Base-by-base conservation (phyloP, 768 basidiomycete species). In the Tylopilus subfusipes region DNA sequence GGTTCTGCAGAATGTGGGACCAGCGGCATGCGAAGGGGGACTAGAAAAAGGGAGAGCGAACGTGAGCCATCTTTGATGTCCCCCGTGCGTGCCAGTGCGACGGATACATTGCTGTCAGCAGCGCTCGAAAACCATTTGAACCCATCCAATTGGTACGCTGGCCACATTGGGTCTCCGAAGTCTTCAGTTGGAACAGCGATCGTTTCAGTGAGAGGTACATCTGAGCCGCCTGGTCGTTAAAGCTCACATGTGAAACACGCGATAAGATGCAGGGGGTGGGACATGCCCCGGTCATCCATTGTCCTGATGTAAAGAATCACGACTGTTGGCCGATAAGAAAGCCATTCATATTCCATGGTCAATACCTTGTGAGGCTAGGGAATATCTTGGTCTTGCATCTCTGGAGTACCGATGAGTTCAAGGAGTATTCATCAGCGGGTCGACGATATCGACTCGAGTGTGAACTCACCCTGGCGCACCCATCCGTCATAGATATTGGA, bases 91-190 rank as follows among this genome's bases (percentile, higher is more conserved):
- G 87, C 90, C 6, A 91, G 73, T 1, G 86, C 87, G 24, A 91
- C 75, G 0, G 87, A 79, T 10, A 90, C 73, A 55, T 91, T 75
- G 57, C 85, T 82, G 60, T 91, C 90, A 0, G 88, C 88, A 2
- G 90, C 90, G 60, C 86, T 88, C 16, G 88, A 89, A 68, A 90
- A 90, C 88, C 88, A 90, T 71, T 90, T 90, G 67, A 90, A 81
- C 4, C 88, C 87, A 58, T 89, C 73, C 21, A 90, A 67, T 19
- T 63, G 72, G 65, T 86, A 87, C 46, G 75, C 69, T 3, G 78
- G 72, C 19, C 85, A 85, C 52, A 80, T 73, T 7, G 39, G 50
- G 52, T 73, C 65, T 2, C 54, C 56, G 33, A 71, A 59, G 31
- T 60, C 63, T 8, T 72, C 67, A 0, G 74, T 67, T 3, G 75